Base-by-base conservation (phyloP, 2,329 filamentous ascomycete species). In the Ophiocordyceps unilateralis region DNA sequence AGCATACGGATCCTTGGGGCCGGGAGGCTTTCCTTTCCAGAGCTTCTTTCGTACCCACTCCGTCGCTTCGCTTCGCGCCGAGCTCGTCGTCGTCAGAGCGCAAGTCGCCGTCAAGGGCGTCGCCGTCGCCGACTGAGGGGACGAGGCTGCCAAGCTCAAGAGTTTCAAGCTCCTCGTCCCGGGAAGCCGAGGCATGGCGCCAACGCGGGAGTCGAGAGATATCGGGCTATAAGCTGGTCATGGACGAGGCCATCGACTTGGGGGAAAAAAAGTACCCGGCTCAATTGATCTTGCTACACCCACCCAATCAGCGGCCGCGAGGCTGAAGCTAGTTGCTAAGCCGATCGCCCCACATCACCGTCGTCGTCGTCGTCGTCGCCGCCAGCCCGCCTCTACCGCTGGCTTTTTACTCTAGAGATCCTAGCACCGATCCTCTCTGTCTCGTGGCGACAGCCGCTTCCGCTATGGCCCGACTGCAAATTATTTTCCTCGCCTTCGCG, bases 161-260 rank as follows among this genome's bases (percentile, higher is more conserved):
- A 51, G 55, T 48, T 52, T 51, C 5, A 65, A 53, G 32, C 57
- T 55, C 52, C 56, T 53, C 48, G 59, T 49, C 48, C 59, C 55
- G 45, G 62, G 52, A 63, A 67, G 58, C 56, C 65, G 62, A 45
- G 64, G 55, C 64, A 69, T 68, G 49, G 47, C 57, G 32, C 30
- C 30, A 8, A 34, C 4, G 30, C 5, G 17, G 32, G 7, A 19
- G 6, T 36, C 32, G 32, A 36, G 32, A 36, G 32, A 39, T 24
- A 12, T 23, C 38, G 38, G 10, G 38, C 15, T 39, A 23, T n/a
- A 26, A 26, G 24, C 24, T 26, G 24, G 12, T 8, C 24, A 10
- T 26, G 9, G 24, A 26, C 7, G 12, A 26, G 24, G 24, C 24
- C 9, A 8, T 10, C 24, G 12, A 26, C 24, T 12, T n/a, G n/a